Evolutionary conservation across 2,329 filamentous ascomycete species (phyloP).

Genomic region (Fusarium subtropicale): DNA sequence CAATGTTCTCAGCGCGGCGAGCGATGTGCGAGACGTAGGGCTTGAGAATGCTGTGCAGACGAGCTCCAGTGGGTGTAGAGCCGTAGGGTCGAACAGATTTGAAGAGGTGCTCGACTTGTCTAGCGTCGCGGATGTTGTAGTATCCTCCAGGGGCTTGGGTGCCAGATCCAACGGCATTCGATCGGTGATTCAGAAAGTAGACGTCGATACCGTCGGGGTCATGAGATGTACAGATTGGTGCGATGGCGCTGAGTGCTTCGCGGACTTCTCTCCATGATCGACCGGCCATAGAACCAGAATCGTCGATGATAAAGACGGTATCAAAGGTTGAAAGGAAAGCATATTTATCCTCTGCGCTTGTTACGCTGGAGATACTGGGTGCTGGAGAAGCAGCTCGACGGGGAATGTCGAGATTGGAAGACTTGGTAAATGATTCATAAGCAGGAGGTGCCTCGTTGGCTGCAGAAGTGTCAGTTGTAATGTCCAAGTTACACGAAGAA

Average conservation of each 20-base stretch:
- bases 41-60: conserved; percentile 76
- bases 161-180: conserved; percentile 51
- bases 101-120: conserved; percentile 77
- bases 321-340: conserved; percentile 84
- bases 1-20: conserved; percentile 54
- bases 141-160: conserved; percentile 66
- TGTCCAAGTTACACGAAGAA: neutral
- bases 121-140: conserved; percentile 69
- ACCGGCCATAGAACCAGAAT: conserved; percentile 88
- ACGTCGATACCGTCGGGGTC: conserved; percentile 90
- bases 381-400: conserved; percentile 30
- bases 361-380: conserved; percentile 46
- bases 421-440: conserved; percentile 42
- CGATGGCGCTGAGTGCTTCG: conserved; percentile 76
- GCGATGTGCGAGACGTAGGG: conserved; percentile 70
- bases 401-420: conserved; percentile 23
- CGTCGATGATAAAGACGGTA: conserved; percentile 91
- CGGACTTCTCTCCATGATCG: conserved; percentile 80
- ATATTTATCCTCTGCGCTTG: conserved; percentile 72
- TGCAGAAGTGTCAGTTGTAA: conserved; percentile 11
- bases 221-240: conserved; percentile 82
- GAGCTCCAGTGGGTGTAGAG: conserved; percentile 78
- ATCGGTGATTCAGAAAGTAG: conserved; percentile 84
- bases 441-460: conserved; percentile 52
- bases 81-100: conserved; percentile 70